phyloP scores from a whole-genome alignment of 2,329 filamentous ascomycete species.

The Tolypocladium tundrense region DNA sequence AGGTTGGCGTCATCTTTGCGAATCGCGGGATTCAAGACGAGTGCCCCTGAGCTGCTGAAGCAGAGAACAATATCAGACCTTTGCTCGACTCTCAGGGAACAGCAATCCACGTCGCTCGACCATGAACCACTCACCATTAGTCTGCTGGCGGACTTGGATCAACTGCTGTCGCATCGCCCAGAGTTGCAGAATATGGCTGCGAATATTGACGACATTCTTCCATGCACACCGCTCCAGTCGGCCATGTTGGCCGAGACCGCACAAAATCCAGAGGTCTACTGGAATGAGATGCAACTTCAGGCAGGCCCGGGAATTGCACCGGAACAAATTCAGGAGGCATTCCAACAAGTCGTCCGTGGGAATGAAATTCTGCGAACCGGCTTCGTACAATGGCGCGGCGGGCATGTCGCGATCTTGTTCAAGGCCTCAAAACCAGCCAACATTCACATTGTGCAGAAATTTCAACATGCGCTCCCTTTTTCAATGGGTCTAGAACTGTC shows the following conservation, averaged over 20 bases:
- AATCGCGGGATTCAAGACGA: slow-evolving; percentile 40
- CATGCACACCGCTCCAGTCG: slow-evolving; percentile 64
- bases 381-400: slow-evolving; percentile 45
- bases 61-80: slow-evolving; percentile 32
- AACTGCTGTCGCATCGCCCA: slow-evolving; percentile 9
- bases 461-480: slow-evolving; percentile 28
- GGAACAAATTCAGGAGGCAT: slow-evolving; percentile 33
- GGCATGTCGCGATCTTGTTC: slow-evolving; percentile 46
- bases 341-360: slow-evolving; percentile 35
- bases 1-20: slow-evolving; percentile 54
- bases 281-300: slow-evolving; percentile 66
- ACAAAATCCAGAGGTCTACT: slow-evolving; percentile 52
- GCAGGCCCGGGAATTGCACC: slow-evolving; percentile 27
- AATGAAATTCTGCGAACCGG: slow-evolving; percentile 68
- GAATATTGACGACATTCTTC: slow-evolving; percentile 32
- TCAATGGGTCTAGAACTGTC: slow-evolving; percentile 31
- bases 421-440: slow-evolving; percentile 31
- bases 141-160: slow-evolving; percentile 8
- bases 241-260: slow-evolving; percentile 73
- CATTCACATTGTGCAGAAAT: slow-evolving; percentile 27
- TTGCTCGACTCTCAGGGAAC: slow-evolving; percentile 4
- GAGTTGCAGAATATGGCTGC: slow-evolving; percentile 8
- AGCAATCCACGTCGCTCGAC: background rate
- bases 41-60: slow-evolving; percentile 52
- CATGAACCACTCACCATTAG: slow-evolving; percentile 4